Evolutionary conservation across 495 filamentous ascomycete species (phyloP), one percentile per base, ranked within the genome.

Genomic region (Trichoderma parareesei): DNA sequence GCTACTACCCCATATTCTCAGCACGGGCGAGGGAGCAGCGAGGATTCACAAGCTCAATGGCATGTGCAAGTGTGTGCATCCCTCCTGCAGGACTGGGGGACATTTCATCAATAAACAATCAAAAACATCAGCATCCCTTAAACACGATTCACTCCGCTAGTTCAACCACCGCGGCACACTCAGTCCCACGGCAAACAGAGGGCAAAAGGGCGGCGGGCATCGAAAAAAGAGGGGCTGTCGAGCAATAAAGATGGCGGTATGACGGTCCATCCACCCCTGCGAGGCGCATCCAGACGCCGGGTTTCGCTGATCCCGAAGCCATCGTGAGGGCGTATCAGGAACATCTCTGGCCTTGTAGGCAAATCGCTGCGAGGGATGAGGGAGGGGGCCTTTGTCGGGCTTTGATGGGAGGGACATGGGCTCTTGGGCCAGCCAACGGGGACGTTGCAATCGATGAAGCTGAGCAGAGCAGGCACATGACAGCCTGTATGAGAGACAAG

Each of bases 261-360:
- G 53, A 5, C 27, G 37, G 53, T 14, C 10, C 10, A 57, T 57
- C 20, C 0, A 27, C 53, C 53, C 53, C 53, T 57, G 33, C 11
- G 53, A 57, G 53, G 53, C 53, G 53, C 53, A 57, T 57, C 53
- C 53, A 57, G 53, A 37, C 53, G 53, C 33, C 53, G 14, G 53
- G 7, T 14, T 57, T 37, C 53, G 16, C 37, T 57, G 27, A 18
- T 57, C 27, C 53, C 13, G 53, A 57, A n/a, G 53, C 20, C 53
- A 57, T 57, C 53, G 33, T n/a, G 13, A 48, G 44, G 37, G 53
- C 48, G 14, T 33, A 18, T 16, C 48, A 49, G 13, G 48, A 55
- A 18, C 8, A 57, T 37, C 53, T 49, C 5, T 49, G 16, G 44
- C n/a, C 42, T 44, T 16, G 10, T 16, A 11, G 3, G 48, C 20